A percentile compares a stretch with the other conserved stretches of the same genome.
Conservation (phyloP, 176 grass and related monocot species). For the Saccharum spontaneum region DNA sequence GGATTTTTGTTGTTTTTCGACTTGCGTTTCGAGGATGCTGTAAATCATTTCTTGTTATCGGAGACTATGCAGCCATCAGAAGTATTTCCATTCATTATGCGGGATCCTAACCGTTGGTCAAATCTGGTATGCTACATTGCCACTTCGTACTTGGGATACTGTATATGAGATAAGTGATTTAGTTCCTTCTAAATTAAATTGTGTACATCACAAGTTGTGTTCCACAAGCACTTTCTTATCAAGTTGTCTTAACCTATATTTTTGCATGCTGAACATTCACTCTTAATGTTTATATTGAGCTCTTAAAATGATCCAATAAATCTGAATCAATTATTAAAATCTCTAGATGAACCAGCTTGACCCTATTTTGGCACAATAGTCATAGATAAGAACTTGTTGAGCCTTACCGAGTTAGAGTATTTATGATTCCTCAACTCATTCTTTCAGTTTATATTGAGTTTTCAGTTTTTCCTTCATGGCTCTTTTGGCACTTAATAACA, state of each 20-base stretch:
- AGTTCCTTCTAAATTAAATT: background rate
- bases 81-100: conserved; percentile 98
- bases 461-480: background rate
- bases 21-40: conserved; percentile 84
- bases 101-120: conserved; percentile 92
- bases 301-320: conserved; percentile 17
- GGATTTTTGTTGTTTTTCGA: conserved; percentile 94
- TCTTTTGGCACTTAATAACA: background rate
- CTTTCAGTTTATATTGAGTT: background rate
- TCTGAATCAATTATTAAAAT: background rate
- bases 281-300: background rate
- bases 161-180: conserved; percentile 11
- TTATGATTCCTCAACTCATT: conserved; percentile 9
- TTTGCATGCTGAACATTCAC: conserved; percentile 24
- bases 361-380: background rate
- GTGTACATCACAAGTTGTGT: background rate
- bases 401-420: background rate
- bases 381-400: background rate
- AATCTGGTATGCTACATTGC: conserved; percentile 62
- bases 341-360: background rate
- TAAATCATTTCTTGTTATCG: conserved; percentile 88
- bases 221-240: background rate
- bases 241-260: background rate
- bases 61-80: conserved; percentile 89
- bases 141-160: background rate